Percentiles rank a stretch among this genome's conserved stretches.
These are phyloP conservation scores for Isabelozyma rhagii DNA, from an alignment of 805 yeast genomes.

Conservation along the genomic window DNA sequence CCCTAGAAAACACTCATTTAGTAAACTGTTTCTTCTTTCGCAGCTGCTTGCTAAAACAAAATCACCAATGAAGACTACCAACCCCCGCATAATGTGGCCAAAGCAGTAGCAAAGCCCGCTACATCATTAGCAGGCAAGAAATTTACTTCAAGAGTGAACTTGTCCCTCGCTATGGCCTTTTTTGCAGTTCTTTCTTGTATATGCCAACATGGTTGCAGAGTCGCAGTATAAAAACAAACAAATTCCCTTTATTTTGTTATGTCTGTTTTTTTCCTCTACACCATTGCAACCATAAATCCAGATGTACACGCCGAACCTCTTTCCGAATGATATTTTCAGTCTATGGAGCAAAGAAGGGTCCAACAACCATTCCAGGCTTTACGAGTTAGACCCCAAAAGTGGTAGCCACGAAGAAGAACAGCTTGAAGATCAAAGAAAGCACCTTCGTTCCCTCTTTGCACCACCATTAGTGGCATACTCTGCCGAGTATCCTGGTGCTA, in stretches of 20 bases:
- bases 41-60: no score
- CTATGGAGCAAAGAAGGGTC: slow-evolving; percentile 30
- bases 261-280: neutral
- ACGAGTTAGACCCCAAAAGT: neutral
- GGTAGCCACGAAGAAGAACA: slow-evolving; percentile 5
- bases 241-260: neutral
- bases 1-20: no score
- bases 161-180: no score
- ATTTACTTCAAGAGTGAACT: no score
- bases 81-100: no score
- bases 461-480: slow-evolving; percentile 58
- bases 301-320: slow-evolving; percentile 49
- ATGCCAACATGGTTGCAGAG: no score
- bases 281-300: neutral
- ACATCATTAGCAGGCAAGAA: no score
- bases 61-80: no score
- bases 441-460: slow-evolving; percentile 30
- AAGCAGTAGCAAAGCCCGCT: no score
- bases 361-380: neutral
- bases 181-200: no score
- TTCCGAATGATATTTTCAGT: slow-evolving; percentile 44
- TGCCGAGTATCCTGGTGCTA: slow-evolving; percentile 37
- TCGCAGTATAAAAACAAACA: no score
- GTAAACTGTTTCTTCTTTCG: no score
- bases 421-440: slow-evolving; percentile 15